These are phyloP conservation scores for Coniella vitis DNA, from an alignment of 2,329 filamentous ascomycete genomes.

Conservation along the genomic window DNA sequence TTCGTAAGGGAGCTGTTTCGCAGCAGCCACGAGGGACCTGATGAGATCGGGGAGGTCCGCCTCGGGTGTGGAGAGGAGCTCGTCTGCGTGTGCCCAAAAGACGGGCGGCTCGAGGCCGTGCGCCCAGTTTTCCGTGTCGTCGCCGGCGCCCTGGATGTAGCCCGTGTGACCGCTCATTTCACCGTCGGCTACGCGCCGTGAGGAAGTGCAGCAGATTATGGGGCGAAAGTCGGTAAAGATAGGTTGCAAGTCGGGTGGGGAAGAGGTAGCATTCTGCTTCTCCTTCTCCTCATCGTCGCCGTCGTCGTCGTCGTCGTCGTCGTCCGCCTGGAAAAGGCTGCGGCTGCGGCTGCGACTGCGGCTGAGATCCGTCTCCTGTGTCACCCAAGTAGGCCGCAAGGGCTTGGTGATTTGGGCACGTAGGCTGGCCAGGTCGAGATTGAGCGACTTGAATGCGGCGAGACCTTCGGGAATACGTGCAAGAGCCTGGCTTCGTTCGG, in stretches of 20 bases:
- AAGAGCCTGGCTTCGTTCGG: constrained; percentile 75
- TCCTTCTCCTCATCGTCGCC: neutral
- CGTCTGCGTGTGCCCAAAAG: constrained; percentile 68
- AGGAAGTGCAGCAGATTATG: constrained; percentile 81
- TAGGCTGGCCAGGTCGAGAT: constrained; percentile 50
- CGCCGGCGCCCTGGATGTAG: constrained; percentile 91
- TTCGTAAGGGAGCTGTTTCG: constrained; percentile 10
- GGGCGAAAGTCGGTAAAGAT: constrained; percentile 58
- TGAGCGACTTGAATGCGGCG: constrained; percentile 45
- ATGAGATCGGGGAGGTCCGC: constrained; percentile 52
- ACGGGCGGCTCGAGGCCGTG: constrained; percentile 66
- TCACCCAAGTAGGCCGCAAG: constrained; percentile 73
- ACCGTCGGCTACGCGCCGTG: constrained; percentile 59
- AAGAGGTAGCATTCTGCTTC: too few species aligned
- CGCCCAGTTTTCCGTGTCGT: constrained; percentile 93
- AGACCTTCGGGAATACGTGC: constrained; percentile 50
- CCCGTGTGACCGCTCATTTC: constrained; percentile 57
- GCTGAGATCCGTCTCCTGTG: constrained; percentile 53
- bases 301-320: neutral
- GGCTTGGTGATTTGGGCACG: constrained; percentile 59
- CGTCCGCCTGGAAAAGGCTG: constrained; percentile 22
- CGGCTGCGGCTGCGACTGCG: too few species aligned
- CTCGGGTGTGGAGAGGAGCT: constrained; percentile 58
- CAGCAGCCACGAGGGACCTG: constrained; percentile 32
- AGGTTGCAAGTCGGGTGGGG: neutral